Conservation (phyloP, 176 grass and related monocot genomes). For the Carex myosuroides region DNA sequence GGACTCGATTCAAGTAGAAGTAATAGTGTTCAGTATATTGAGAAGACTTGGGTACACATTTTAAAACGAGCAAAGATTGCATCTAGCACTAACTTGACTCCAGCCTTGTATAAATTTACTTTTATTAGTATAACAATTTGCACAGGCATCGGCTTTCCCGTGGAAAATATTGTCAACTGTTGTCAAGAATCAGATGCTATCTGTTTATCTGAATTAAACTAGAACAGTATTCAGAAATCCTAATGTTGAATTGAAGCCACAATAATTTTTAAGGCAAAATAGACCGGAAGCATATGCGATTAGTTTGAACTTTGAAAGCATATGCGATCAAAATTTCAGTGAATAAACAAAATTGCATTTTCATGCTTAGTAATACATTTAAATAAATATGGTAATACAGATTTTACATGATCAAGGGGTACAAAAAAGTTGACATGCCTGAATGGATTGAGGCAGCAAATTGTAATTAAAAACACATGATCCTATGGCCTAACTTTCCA, state of each 20-base stretch:
- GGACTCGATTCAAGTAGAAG: not conserved
- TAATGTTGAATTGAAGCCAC: not conserved
- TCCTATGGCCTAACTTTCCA: not conserved
- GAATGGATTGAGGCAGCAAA: not conserved
- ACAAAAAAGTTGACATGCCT: not conserved
- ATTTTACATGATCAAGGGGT: not conserved
- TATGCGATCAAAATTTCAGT: not conserved
- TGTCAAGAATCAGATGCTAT: not conserved
- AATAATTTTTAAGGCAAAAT: not conserved
- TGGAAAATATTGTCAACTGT: too few relatives aligned
- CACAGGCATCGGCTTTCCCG: not conserved
- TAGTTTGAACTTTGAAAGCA: not conserved
- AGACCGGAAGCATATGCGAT: not conserved
- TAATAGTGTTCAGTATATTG: not conserved
- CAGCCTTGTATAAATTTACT: not conserved
- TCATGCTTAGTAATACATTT: not conserved
- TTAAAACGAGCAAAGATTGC: not conserved
- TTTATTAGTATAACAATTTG: not conserved
- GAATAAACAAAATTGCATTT: conserved; percentile 16
- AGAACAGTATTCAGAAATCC: not conserved
- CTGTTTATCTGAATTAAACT: not conserved
- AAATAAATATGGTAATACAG: not conserved
- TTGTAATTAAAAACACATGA: not conserved
- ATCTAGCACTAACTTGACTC: not conserved
- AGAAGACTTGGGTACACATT: not conserved